These are phyloP conservation scores for Barnettozyma pratensis DNA, from an alignment of 805 yeast genomes.

Conservation along the genomic window DNA sequence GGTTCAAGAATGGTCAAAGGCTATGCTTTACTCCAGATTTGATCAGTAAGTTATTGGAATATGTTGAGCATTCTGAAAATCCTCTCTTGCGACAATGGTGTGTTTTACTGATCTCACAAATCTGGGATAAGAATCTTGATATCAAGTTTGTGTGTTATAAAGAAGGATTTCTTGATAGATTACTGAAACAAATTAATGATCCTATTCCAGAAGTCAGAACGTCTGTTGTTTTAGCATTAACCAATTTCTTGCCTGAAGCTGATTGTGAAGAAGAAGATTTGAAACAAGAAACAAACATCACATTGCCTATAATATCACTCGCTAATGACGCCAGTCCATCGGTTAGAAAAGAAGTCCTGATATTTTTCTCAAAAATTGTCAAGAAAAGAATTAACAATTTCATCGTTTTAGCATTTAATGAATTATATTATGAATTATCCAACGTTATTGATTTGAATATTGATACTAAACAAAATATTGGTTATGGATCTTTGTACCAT, in stretches of 20 bases:
- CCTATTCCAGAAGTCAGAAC: conserved; percentile 96
- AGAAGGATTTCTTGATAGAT: conserved; percentile 52
- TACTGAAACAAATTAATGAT: conserved; percentile 62
- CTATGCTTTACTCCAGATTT: conserved; percentile 73
- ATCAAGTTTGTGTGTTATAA: conserved; percentile 68
- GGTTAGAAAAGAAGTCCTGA: conserved; percentile 80
- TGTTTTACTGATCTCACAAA: conserved; percentile 66
- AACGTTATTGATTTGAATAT: conserved; percentile 38
- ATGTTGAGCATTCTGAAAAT: conserved; percentile 67
- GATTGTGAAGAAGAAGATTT: conserved; percentile 40
- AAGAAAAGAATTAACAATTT: conserved; percentile 67
- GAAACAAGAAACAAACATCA: conserved; percentile 63
- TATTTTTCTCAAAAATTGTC: conserved; percentile 71
- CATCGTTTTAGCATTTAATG: conserved; percentile 80
- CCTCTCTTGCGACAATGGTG: conserved; percentile 94
- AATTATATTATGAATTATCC: conserved; percentile 68
- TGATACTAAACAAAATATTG: conserved; percentile 63
- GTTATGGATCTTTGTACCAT: conserved; percentile 81
- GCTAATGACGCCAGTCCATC: conserved; percentile 86
- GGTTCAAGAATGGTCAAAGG: conserved; percentile 73
- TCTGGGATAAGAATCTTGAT: conserved; percentile 68
- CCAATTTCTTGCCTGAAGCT: conserved; percentile 54
- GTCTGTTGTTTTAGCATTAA: conserved; percentile 68
- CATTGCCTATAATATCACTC: conserved; percentile 59
- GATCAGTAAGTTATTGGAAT: conserved; percentile 57